Percentiles rank a stretch among this genome's conserved stretches.
These are phyloP conservation scores for Pichia membranifaciens DNA, from an alignment of 805 yeast species.

Conservation along the genomic window DNA sequence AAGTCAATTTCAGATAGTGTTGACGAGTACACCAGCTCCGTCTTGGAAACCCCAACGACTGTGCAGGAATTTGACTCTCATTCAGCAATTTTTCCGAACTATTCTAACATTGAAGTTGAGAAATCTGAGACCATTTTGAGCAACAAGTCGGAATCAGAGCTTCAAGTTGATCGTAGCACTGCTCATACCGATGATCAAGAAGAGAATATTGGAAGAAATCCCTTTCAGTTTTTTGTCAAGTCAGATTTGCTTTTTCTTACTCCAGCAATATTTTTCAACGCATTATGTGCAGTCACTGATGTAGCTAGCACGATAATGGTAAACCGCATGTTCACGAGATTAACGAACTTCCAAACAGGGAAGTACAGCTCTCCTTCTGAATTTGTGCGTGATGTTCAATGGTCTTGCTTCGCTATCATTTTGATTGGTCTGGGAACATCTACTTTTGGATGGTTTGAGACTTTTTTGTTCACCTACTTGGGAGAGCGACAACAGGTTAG, in stretches of 20 bases:
- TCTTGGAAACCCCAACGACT: neutral
- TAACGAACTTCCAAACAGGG: conserved; percentile 33
- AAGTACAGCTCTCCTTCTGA: conserved; percentile 21
- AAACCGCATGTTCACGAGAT: conserved; percentile 53
- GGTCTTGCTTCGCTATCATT: conserved; percentile 33
- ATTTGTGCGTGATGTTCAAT: conserved; percentile 35
- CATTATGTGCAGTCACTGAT: conserved; percentile 49
- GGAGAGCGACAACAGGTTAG: conserved; percentile 67
- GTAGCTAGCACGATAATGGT: conserved; percentile 59
- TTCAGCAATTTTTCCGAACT: too few relatives aligned
- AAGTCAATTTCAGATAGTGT: neutral
- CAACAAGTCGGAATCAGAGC: too few relatives aligned
- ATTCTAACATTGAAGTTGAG: too few relatives aligned
- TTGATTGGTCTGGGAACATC: conserved; percentile 43
- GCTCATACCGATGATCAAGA: neutral
- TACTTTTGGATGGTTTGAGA: conserved; percentile 46
- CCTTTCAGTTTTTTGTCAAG: conserved; percentile 24
- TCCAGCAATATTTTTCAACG: conserved; percentile 28
- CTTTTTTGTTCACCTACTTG: conserved; percentile 55
- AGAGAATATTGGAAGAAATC: conserved; percentile 6
- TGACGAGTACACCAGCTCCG: neutral
- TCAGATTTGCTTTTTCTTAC: conserved; percentile 22
- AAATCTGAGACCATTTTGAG: too few relatives aligned
- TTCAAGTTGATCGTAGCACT: neutral
- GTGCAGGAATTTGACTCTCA: neutral